Base-by-base conservation (phyloP, 306 rosid genomes). In the Comarum palustre region DNA sequence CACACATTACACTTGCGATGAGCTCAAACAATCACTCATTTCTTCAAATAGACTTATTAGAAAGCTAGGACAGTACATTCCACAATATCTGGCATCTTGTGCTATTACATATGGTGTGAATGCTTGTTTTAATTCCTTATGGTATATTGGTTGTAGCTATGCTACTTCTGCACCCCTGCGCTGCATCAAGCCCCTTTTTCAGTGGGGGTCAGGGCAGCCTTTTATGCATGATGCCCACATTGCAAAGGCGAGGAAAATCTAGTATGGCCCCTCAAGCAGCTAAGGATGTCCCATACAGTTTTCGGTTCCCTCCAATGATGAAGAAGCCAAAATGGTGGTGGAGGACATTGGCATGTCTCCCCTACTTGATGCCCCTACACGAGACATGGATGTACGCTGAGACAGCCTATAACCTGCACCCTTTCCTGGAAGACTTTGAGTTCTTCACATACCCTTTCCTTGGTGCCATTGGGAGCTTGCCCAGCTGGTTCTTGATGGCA, bases 371-470 rank as follows among this genome's bases (percentile, higher is more conserved):
- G 94, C 98, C 97, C 51, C 86, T 94, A 20, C 98, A 94, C 5
- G 97, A 94, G 84, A 92, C 96, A 19, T 94, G 98, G 98, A 94
- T 94, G 97, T 94, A 91, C 58, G 96, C 95, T 1, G 88, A 91
- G 86, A 94, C 98, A 34, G 98, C 98, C 19, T 94, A 88, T 77
- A 80, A 86, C 72, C 90, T 91, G 46, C 95, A 91, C 81, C 91
- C 92, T 0, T 91, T 94, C 78, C 48, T 91, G 66, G 92, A 88
- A 68, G 39, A 51, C 50, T 85, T 89, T 39, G 88, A 91, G 50
- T 85, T 78, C 86, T 4, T 70, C 1, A 87, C 98, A 5, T 91
- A 91, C 85, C 98, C 98, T 19, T 94, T 94, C 81, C 95, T 94
- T 1, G 77, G 66, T 36, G 86, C 96, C 47, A 78, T 94, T 73